These are phyloP conservation scores for Gamarada debralockiae DNA, from an alignment of 495 filamentous ascomycete genomes.

Conservation along the genomic window DNA sequence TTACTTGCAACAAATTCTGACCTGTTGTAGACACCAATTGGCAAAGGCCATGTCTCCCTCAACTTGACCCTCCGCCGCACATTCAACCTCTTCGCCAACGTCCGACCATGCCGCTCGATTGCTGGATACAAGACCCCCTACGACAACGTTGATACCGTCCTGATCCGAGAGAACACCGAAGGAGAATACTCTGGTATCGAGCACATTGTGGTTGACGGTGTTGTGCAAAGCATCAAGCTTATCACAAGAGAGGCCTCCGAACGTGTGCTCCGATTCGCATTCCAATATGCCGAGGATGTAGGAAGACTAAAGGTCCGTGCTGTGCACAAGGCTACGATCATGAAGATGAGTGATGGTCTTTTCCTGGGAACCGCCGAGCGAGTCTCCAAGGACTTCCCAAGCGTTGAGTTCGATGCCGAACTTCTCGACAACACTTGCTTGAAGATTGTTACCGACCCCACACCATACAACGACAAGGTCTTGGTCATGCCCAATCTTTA, in stretches of 20 bases:
- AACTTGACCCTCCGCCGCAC: constrained; percentile 97
- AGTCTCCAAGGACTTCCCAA: constrained; percentile 89
- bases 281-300: constrained; percentile 92
- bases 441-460: constrained; percentile 92
- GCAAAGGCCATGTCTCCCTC: constrained; percentile 98
- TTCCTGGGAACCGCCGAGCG: constrained; percentile 84
- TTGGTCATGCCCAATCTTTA: constrained; percentile 99
- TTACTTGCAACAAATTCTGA: background rate
- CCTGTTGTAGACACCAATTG: constrained; percentile 76
- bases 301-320: constrained; percentile 93
- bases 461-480: constrained; percentile 97
- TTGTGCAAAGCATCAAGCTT: constrained; percentile 98
- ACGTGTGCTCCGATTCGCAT: constrained; percentile 91
- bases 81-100: constrained; percentile 99
- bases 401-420: constrained; percentile 92
- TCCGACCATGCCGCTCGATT: constrained; percentile 94
- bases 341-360: constrained; percentile 99
- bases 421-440: constrained; percentile 98
- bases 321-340: constrained; percentile 99
- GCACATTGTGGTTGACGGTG: constrained; percentile 96
- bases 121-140: constrained; percentile 98
- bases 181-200: constrained; percentile 99
- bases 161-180: constrained; percentile 99
- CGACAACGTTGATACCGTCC: constrained; percentile 93
- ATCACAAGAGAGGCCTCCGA: constrained; percentile 92